Conservation (phyloP, 305 asterid species). For the Solanum hybrid region DNA sequence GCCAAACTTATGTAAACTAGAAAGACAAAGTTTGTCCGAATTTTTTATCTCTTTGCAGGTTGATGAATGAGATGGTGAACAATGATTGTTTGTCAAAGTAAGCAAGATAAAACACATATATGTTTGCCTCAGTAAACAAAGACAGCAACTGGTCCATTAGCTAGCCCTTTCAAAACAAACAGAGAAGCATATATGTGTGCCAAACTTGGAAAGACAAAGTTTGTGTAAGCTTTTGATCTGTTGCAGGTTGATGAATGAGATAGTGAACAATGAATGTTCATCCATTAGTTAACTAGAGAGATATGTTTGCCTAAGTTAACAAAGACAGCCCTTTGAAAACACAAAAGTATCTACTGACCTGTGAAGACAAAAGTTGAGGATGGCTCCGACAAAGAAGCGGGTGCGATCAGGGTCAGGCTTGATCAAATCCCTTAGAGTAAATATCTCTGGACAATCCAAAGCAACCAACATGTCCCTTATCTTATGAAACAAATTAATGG, state of each 20-base stretch:
- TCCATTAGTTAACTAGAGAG: neutral
- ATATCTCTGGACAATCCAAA: constrained; percentile 46
- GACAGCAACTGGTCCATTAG: neutral
- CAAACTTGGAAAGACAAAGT: neutral
- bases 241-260: neutral
- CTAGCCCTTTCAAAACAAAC: neutral
- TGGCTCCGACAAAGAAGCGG: constrained; percentile 55
- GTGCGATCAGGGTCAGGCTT: constrained; percentile 72
- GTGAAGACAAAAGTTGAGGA: constrained; percentile 66
- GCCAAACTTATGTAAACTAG: neutral
- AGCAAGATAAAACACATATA: neutral
- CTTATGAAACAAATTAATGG: constrained; percentile 43
- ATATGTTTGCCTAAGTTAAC: neutral
- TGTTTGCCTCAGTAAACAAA: neutral
- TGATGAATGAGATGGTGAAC: neutral
- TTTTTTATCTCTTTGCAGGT: neutral
- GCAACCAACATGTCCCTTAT: constrained; percentile 35
- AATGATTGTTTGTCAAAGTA: neutral
- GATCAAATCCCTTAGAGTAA: constrained; percentile 59
- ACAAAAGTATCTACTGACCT: constrained; percentile 26
- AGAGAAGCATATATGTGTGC: neutral
- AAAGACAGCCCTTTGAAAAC: neutral
- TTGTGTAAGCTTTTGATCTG: neutral
- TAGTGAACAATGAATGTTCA: neutral
- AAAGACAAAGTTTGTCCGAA: neutral